Evolutionary conservation across 495 filamentous ascomycete species (phyloP).

Genomic region (Talaromyces trachyspermus): DNA sequence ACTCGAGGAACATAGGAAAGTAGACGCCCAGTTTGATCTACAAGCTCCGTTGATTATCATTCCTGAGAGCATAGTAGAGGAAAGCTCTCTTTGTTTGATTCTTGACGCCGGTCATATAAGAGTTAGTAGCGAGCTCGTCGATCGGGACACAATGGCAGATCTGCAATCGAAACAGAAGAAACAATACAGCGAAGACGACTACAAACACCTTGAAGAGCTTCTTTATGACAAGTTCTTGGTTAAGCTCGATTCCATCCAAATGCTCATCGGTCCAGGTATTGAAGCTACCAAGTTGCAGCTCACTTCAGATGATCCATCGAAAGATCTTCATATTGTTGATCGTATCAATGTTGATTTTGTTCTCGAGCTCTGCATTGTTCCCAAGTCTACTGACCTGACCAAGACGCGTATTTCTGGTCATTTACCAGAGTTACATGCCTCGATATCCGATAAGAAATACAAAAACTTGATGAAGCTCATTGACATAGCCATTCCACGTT

Average conservation of each 20-base stretch:
- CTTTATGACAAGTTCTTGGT: conserved; percentile 95
- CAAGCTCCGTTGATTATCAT: conserved; percentile 95
- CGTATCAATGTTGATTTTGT: conserved; percentile 95
- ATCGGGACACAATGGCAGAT: conserved; percentile 78
- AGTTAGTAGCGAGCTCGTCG: conserved; percentile 86
- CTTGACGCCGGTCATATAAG: conserved; percentile 93
- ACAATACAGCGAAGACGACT: conserved; percentile 81
- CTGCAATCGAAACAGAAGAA: conserved; percentile 86
- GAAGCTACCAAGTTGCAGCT: conserved; percentile 85
- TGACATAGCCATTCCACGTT: conserved; percentile 86
- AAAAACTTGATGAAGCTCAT: conserved; percentile 94
- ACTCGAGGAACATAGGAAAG: conserved; percentile 92
- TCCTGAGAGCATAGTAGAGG: conserved; percentile 79
- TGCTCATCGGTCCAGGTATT: conserved; percentile 91
- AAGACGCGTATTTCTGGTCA: conserved; percentile 86
- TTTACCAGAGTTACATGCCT: conserved; percentile 85
- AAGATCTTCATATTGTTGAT: conserved; percentile 85
- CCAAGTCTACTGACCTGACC: conserved; percentile 88
- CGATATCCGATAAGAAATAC: conserved; percentile 89
- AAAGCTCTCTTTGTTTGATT: conserved; percentile 78
- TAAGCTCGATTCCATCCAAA: conserved; percentile 86
- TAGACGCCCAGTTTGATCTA: conserved; percentile 91
- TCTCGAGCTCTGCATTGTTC: conserved; percentile 85
- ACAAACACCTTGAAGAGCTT: conserved; percentile 73
- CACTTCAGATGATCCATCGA: conserved; percentile 55